Evolutionary conservation across 2,329 filamentous ascomycete species (phyloP), one percentile per base, ranked within the genome.

Genomic region (Ascochyta clinopodiicola): DNA sequence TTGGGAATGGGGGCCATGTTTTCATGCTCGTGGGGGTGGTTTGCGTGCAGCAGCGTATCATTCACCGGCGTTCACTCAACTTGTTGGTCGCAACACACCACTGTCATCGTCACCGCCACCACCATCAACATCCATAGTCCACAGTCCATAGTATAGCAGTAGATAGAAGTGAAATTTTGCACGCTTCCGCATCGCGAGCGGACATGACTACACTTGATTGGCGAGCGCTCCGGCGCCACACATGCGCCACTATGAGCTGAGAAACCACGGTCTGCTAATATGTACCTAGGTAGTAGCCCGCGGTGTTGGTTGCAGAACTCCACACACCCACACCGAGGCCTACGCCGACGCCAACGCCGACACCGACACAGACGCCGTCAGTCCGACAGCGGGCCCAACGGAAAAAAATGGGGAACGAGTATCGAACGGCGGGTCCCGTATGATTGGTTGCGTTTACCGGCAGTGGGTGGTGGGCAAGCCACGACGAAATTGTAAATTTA

Each of bases 61-160:
- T 74, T 72, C 70, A 58, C 40, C 47, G 71, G 71, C 70, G 71
- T 72, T 71, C 29, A 45, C 49, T 53, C 32, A 6, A 22, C 22
- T 39, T 55, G 60, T 59, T 62, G 58, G 55, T 42, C 43, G 50
- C 58, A 34, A 27, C 40, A 39, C 37, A 42, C 44, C 55, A 56
- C 37, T 8, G 9, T 2, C 25, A 29, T 5, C 25, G 9, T 10
- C 25, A 31, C 29, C 29, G 15, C 2, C 29, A 31, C 29, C 29
- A 31, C 29, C 29, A 13, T 24, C 22, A 4, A 6, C 29, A 13
- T 24, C 22, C 22, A 6, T 24, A 24, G 22, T 24, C 32, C 36
- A 27, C 49, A 42, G 57, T 27, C 64, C 51, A 29, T 56, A 56
- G 52, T 51, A 68, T 71, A 71, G 65, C 62, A 63, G 64, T 73